A percentile compares a stretch with the other conserved stretches of the same genome.
Conservation (phyloP, 108 stramenopile species). For the Cyclotella atomus region DNA sequence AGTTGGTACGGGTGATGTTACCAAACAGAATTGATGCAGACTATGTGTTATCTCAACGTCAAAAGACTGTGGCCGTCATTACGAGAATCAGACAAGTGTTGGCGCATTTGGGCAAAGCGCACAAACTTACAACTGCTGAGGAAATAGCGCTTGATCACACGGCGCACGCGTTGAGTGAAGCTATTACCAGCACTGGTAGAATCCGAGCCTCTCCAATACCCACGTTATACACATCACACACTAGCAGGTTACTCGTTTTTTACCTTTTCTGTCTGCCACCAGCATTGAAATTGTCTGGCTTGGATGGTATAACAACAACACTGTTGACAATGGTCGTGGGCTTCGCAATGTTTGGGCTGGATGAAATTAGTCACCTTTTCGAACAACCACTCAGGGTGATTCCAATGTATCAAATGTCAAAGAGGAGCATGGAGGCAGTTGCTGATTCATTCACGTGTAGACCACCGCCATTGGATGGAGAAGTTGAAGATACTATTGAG, state of each 20-base stretch:
- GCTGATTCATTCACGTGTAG: constrained; percentile 46
- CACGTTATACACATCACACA: constrained; percentile 51
- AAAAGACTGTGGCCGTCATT: constrained; percentile 52
- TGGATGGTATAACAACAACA: constrained; percentile 25
- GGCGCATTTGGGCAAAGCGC: constrained; percentile 25
- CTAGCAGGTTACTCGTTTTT: constrained; percentile 47
- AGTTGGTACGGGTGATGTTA: constrained; percentile 42
- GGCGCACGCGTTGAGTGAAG: constrained; percentile 28
- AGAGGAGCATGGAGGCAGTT: constrained; percentile 47
- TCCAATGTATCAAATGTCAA: constrained; percentile 56
- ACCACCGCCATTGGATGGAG: constrained; percentile 49
- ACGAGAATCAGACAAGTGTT: constrained; percentile 51
- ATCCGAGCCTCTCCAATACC: constrained; percentile 58
- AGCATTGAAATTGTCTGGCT: constrained; percentile 35
- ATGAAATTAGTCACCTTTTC: constrained; percentile 54
- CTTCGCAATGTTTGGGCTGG: constrained; percentile 63
- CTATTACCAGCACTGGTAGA: constrained; percentile 44
- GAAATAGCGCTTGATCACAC: constrained; percentile 46
- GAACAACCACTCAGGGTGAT: constrained; percentile 62
- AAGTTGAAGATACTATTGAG: constrained; percentile 18
- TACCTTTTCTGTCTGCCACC: constrained; percentile 50
- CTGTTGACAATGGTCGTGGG: constrained; percentile 40
- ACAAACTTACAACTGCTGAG: constrained; percentile 39
- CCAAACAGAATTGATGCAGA: constrained; percentile 39
- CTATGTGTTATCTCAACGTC: constrained; percentile 46